These are phyloP conservation scores for Aspergillus pseudoglaucus DNA, from an alignment of 2,329 filamentous ascomycete genomes.

Conservation along the genomic window DNA sequence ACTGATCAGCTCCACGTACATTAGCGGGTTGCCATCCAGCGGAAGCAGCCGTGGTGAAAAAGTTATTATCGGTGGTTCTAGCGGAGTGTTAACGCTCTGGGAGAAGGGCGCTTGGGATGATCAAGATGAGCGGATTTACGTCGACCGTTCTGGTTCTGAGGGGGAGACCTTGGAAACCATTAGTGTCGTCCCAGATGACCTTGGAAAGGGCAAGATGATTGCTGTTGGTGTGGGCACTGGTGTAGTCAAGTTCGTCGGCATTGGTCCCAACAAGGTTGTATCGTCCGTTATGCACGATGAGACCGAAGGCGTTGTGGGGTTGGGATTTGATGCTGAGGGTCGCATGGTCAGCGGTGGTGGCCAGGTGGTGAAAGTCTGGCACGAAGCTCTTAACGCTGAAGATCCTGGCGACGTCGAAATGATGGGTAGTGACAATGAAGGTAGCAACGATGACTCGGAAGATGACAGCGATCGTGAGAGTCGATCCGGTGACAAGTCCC, in stretches of 20 bases:
- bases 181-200: conserved; percentile 61
- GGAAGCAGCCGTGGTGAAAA: conserved; percentile 65
- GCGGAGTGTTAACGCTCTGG: conserved; percentile 84
- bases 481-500: conserved; percentile 34
- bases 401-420: conserved; percentile 39
- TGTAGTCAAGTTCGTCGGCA: conserved; percentile 66
- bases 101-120: conserved; percentile 94
- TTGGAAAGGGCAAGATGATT: conserved; percentile 59
- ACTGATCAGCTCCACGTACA: conserved; percentile 71
- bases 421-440: conserved; percentile 40
- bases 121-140: conserved; percentile 79
- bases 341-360: conserved; percentile 88
- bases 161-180: conserved; percentile 79
- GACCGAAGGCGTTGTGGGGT: conserved; percentile 71
- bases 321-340: conserved; percentile 78
- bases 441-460: conserved; percentile 31
- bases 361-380: conserved; percentile 82
- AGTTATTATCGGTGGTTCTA: conserved; percentile 69
- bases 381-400: conserved; percentile 56
- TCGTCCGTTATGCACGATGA: conserved; percentile 70
- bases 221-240: conserved; percentile 80
- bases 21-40: conserved; percentile 65
- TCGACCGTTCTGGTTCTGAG: conserved; percentile 53
- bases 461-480: conserved; percentile 45
- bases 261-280: conserved; percentile 67